Evolutionary conservation across 2,329 filamentous ascomycete genomes (phyloP).

Genomic region (Cladorrhinum sp.): DNA sequence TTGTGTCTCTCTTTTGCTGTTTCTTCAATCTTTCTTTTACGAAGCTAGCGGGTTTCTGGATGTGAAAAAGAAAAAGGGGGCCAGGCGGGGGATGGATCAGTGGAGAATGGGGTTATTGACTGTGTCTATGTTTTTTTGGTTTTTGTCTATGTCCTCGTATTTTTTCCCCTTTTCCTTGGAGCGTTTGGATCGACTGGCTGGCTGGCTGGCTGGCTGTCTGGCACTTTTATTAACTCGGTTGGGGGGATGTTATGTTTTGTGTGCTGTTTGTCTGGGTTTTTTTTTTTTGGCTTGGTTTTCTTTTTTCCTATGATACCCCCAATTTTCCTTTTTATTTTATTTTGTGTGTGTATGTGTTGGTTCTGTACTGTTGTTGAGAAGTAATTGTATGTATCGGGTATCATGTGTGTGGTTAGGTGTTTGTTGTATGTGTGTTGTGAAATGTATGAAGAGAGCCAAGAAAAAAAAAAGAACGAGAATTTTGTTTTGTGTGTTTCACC

Average conservation of each 20-base stretch:
- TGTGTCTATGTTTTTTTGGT: neutral
- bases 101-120: too few species aligned
- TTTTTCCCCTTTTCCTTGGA: slow-evolving; percentile 1
- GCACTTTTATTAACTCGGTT: neutral
- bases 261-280: too few species aligned
- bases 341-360: neutral
- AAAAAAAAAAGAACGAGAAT: neutral
- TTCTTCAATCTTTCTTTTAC: neutral
- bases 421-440: neutral
- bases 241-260: neutral
- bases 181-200: neutral
- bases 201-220: neutral
- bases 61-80: neutral
- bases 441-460: neutral
- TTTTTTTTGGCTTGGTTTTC: neutral
- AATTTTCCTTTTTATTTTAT: slow-evolving; percentile 6
- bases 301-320: slow-evolving; percentile 19
- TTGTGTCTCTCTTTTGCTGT: neutral
- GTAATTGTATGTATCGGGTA: neutral
- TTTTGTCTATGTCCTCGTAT: neutral
- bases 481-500: too few species aligned
- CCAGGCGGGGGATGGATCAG: neutral
- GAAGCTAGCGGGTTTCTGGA: neutral
- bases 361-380: neutral
- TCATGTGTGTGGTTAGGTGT: too few species aligned